Conservation (phyloP, 768 basidiomycete genomes). For the Lyophyllum shimeji region DNA sequence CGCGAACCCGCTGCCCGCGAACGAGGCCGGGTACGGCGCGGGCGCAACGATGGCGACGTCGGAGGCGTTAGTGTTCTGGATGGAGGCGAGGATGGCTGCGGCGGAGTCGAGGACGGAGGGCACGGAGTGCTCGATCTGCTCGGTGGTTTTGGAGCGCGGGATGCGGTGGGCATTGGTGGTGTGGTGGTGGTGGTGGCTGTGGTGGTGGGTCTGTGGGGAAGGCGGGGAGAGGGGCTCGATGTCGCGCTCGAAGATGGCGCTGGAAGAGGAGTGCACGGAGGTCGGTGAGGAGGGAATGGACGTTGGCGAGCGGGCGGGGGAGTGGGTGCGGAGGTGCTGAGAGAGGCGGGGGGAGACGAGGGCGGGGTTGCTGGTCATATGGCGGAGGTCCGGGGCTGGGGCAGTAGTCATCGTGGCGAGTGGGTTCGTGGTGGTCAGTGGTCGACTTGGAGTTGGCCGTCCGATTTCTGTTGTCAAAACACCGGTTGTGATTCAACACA, state of each 20-base stretch:
- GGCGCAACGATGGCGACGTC: slow-evolving; percentile 68
- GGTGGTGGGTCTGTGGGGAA: slow-evolving; percentile 29
- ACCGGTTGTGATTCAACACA: not conserved
- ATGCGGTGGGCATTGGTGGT: slow-evolving; percentile 66
- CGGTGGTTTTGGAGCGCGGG: slow-evolving; percentile 68
- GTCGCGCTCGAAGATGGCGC: slow-evolving; percentile 91
- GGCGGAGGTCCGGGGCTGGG: slow-evolving; percentile 42
- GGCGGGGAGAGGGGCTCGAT: slow-evolving; percentile 65
- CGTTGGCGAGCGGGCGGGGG: slow-evolving; percentile 53
- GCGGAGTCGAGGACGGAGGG: slow-evolving; percentile 87
- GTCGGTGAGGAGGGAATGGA: slow-evolving; percentile 81
- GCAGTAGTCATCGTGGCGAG: slow-evolving; percentile 4
- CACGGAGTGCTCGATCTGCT: slow-evolving; percentile 74
- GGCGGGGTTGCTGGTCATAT: slow-evolving; percentile 51
- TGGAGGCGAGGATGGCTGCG: slow-evolving; percentile 62
- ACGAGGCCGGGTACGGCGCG: slow-evolving; percentile 19
- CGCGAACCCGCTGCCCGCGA: slow-evolving; percentile 53
- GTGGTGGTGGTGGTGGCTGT: slow-evolving; percentile 20
- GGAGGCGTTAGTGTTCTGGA: slow-evolving; percentile 39
- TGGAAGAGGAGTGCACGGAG: slow-evolving; percentile 79
- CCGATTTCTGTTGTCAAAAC: slow-evolving; percentile 2
- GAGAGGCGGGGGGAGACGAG: slow-evolving; percentile 44
- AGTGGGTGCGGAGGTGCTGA: slow-evolving; percentile 42
- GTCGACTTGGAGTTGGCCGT: not conserved
- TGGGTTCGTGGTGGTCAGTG: not conserved